Evolutionary conservation across 495 filamentous ascomycete species (phyloP), one percentile per base, ranked within the genome.

Genomic region (Polyplosphaeria fusca): DNA sequence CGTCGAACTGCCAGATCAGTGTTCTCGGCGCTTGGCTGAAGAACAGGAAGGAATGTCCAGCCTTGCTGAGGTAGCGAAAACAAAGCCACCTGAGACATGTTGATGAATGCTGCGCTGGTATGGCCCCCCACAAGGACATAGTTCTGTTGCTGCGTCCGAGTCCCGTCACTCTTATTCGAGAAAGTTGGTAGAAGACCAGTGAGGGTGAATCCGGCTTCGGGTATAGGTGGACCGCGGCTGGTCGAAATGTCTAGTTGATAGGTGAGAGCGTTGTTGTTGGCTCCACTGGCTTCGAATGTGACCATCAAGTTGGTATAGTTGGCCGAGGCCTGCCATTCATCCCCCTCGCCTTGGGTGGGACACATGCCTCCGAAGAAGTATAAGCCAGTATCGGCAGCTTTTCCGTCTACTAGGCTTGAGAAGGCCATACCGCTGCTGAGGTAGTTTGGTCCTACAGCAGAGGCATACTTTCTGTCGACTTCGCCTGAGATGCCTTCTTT

Each of bases 311-410:
- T 89, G 3, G 88, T 89, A 68, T 96, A 96, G 32, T 80, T 78
- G 0, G 87, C 88, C 0, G 77, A 66, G 13, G 79, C 77, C 35
- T 86, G 78, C 80, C 85, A 85, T 5, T 73, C 57, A 11, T 74
- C 73, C 4, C 68, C 65, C 2, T 73, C 63, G 28, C 72, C 73
- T 12, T 71, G 55, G 22, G 70, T 76, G 0, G 89, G 87, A 65
- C 91, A 96, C 91, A 95, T 93, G 44, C 91, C 91, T 30, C 88
- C 91, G 73, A 93, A 95, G 45, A 85, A 66, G 65, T 87, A 95
- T 28, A 89, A 72, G n/a, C 69, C 67, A 28, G 64, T 71, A 61
- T 74, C 25, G 65, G 76, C 49, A 58, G 77, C 63, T 74, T 81
- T 75, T 59, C 77, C 65, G 73, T 81, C 75, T 7, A 79, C 69